Conservation (phyloP, 2,329 filamentous ascomycete species). For the Xylaria multiplex region DNA sequence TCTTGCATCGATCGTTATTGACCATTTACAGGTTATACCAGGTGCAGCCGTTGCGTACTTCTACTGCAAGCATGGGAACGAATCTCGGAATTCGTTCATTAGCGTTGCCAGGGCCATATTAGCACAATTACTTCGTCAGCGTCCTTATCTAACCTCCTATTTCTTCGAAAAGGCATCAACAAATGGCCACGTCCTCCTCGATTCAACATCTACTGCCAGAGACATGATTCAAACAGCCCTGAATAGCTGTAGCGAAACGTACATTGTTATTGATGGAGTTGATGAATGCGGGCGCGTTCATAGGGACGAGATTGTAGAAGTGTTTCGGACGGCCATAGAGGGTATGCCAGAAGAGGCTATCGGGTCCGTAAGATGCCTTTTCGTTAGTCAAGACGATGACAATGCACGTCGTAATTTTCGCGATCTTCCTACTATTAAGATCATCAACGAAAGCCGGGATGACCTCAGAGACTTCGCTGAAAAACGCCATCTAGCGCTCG, state of each 20-base stretch:
- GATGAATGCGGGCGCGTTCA: slow-evolving; percentile 53
- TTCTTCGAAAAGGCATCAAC: slow-evolving; percentile 49
- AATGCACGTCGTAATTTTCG: slow-evolving; percentile 46
- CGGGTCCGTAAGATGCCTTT: slow-evolving; percentile 43
- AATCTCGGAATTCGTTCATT: slow-evolving; percentile 47
- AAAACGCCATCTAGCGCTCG: slow-evolving; percentile 36
- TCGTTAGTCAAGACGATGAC: slow-evolving; percentile 53
- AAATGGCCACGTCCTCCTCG: slow-evolving; percentile 47
- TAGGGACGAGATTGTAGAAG: slow-evolving; percentile 47
- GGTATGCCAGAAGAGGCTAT: slow-evolving; percentile 23
- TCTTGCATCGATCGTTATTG: slow-evolving; percentile 52
- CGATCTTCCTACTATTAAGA: slow-evolving; percentile 39
- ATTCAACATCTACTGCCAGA: slow-evolving; percentile 37
- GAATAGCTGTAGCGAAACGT: slow-evolving; percentile 43
- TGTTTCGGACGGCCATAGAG: slow-evolving; percentile 41
- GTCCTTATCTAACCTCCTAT: slow-evolving; percentile 45
- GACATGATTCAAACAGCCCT: slow-evolving; percentile 48
- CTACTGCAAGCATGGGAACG: slow-evolving; percentile 53
- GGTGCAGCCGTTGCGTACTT: slow-evolving; percentile 49
- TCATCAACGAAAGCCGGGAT: slow-evolving; percentile 44
- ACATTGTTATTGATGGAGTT: slow-evolving; percentile 55
- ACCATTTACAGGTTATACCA: slow-evolving; percentile 42
- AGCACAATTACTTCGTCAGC: slow-evolving; percentile 48
- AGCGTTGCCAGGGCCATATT: slow-evolving; percentile 49
- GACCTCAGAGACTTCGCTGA: slow-evolving; percentile 48